Base-by-base conservation (phyloP, 176 grass and related monocot genomes). In the Oryza meridionalis region DNA sequence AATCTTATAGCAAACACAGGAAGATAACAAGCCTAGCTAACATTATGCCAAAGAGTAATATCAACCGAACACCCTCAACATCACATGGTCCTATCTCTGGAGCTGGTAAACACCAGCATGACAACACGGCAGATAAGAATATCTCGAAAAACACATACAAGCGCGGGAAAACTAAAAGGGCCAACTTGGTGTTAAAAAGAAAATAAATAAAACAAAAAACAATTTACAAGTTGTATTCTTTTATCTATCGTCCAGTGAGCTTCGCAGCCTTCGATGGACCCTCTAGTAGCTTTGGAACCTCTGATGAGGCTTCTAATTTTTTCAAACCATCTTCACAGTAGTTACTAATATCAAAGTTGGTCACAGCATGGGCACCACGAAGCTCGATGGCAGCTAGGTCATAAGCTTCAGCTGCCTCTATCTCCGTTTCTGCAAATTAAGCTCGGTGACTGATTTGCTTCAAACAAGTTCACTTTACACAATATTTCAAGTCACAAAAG, bases 371-470 rank as follows among this genome's bases (percentile, higher is more conserved):
- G 35, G 70, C 77, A 32, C 93, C 96, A 43, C 93, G 90, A 47
- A 99, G 91, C 79, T 99, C 77, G 64, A 99, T 99, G 29, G 96
- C 96, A 12, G 96, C 96, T 55, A 99, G 85, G 85, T 99, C 96
- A 22, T 99, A 99, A 42, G 96, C 93, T 82, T 99, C 96, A 4
- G 96, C 91, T 15, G 96, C 96, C 65, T 96, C 91, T 80, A 94
- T 88, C 88, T 99, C 96, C n/a, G 89, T 95, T 77, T 99, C 96
- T 99, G 81, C 22, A 38, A 83, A 74, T 26, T 58, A 84, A 70
- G 5, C 46, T 27, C 5, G 15, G 14, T 77, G 31, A 13, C 3
- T 67, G 24, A 47, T 45, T 76, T 53, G 77, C 22, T 47, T 7
- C 1, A 14, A 51, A 76, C 58, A 82, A 50, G 9, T 14, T 69